Evolutionary conservation across 2,329 filamentous ascomycete genomes (phyloP), one percentile per base, ranked within the genome.

Genomic region (Neofusicoccum ribis): DNA sequence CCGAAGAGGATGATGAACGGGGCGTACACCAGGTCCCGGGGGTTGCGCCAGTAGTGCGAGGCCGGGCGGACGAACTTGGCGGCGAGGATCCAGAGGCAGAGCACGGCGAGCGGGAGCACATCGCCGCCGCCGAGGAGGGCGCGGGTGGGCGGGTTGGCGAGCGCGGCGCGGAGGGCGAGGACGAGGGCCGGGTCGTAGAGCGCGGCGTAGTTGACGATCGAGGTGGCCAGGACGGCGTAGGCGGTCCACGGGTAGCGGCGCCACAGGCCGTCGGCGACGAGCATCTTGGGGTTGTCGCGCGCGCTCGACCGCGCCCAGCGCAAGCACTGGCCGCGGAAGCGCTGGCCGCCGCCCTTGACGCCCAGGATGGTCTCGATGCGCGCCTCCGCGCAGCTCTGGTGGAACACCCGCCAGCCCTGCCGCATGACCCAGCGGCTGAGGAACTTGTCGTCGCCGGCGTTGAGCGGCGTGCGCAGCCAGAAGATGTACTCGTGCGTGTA

Each of bases 61-160:
- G 83, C 72, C 14, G 86, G 74, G 78, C 89, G 89, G 68, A 87
- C 74, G 17, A 82, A 71, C 78, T 89, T 90, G 41, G 81, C 81
- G n/a, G 76, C 70, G 11, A 86, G 50, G 51, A 88, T 82, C 81
- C 82, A 88, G n/a, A 65, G 3, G 3, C 73, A 67, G 12, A 80
- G 66, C 7, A 66, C 41, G n/a, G 64, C 17, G 0, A 73, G 27
- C 14, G 66, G 17, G 2, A 79, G 50, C 2, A 15, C n/a, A 14
- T 64, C 44, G 27, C 73, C 62, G 12, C 47, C 39, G 23, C 64
- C 41, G 58, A 71, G 63, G 12, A 65, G 52, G 49, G 46, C 6
- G 17, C 47, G 3, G 65, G 65, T 49, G 56, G 15, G 8, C 27
- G 23, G 50, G 65, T 71, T 54, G 36, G 34, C n/a, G 36, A 63